Percentiles rank a stretch among this genome's conserved stretches.
phyloP scores from a whole-genome alignment of 441 rosid genomes.

The Capsella rubella region DNA sequence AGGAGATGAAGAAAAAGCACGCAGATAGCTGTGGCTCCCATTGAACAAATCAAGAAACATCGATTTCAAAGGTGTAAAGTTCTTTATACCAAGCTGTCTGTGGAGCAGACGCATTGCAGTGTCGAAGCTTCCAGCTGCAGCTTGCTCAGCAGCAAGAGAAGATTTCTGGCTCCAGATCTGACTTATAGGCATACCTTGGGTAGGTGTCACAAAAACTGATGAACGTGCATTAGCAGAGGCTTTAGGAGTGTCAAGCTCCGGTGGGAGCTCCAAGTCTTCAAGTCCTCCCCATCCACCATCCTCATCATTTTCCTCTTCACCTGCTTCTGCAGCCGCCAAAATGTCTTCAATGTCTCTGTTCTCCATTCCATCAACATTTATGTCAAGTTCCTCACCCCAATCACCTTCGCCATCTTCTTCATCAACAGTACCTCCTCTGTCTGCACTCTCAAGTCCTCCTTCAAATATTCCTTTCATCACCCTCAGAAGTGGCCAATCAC shows the following conservation, averaged over 20 bases:
- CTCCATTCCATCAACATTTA: slow-evolving; percentile 55
- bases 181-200: slow-evolving; percentile 82
- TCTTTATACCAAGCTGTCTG: slow-evolving; percentile 84
- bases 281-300: slow-evolving; percentile 87
- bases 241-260: slow-evolving; percentile 79
- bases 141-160: slow-evolving; percentile 90
- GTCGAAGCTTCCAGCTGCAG: slow-evolving; percentile 89
- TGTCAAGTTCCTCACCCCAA: slow-evolving; percentile 80
- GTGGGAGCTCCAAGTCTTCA: slow-evolving; percentile 83
- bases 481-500: slow-evolving; percentile 91
- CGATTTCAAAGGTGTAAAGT: slow-evolving; percentile 68
- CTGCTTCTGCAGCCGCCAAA: slow-evolving; percentile 68
- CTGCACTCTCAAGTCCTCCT: slow-evolving; percentile 70
- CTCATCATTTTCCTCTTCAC: slow-evolving; percentile 64
- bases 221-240: slow-evolving; percentile 61
- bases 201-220: slow-evolving; percentile 67
- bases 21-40: slow-evolving; percentile 77
- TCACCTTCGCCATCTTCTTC: slow-evolving; percentile 63
- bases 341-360: slow-evolving; percentile 62
- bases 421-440: slow-evolving; percentile 58
- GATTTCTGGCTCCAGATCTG: slow-evolving; percentile 87
- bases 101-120: slow-evolving; percentile 84
- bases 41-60: slow-evolving; percentile 75
- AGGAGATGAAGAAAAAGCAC: slow-evolving; percentile 73
- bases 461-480: slow-evolving; percentile 86